Percentiles rank a stretch among this genome's conserved stretches.
Evolutionary conservation across 1,284 basidiomycete species (phyloP).

Genomic region (Malassezia sympodialis): DNA sequence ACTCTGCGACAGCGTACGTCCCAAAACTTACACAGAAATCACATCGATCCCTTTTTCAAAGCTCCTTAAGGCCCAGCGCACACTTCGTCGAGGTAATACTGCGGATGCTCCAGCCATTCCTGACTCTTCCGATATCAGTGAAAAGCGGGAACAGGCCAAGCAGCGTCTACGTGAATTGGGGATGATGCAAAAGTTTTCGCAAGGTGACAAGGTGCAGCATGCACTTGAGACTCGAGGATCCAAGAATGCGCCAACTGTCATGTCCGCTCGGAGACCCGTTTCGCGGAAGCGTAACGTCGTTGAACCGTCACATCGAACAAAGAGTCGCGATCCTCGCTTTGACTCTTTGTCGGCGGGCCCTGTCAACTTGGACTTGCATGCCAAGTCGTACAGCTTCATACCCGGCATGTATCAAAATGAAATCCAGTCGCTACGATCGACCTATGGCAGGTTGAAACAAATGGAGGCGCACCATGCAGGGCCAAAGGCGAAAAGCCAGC

Average conservation of each 20-base stretch:
- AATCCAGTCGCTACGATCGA: slow-evolving; percentile 59
- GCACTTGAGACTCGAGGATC: slow-evolving; percentile 54
- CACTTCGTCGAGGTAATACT: slow-evolving; percentile 2
- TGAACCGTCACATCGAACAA: slow-evolving; percentile 55
- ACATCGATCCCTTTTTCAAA: slow-evolving; percentile 8
- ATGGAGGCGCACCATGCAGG: slow-evolving; percentile 59
- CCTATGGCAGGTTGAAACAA: slow-evolving; percentile 61
- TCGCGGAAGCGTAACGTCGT: slow-evolving; percentile 66
- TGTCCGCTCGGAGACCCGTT: slow-evolving; percentile 77
- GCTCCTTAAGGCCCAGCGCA: slow-evolving; percentile 16
- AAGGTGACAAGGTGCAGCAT: neutral
- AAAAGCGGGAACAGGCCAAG: slow-evolving; percentile 21
- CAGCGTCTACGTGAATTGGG: slow-evolving; percentile 11
- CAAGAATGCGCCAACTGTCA: slow-evolving; percentile 83
- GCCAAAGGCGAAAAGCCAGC: slow-evolving; percentile 57
- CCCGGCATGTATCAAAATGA: slow-evolving; percentile 62
- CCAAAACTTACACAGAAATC: slow-evolving; percentile 2
- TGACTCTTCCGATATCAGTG: slow-evolving; percentile 20
- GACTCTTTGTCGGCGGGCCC: slow-evolving; percentile 62
- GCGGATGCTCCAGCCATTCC: neutral
- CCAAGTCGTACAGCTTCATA: slow-evolving; percentile 68
- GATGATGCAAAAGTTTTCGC: neutral
- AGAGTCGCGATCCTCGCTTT: slow-evolving; percentile 76
- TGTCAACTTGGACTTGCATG: slow-evolving; percentile 62
- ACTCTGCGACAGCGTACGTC: slow-evolving; percentile 1